A percentile compares a stretch with the other conserved stretches of the same genome.
Conservation (phyloP, 2,329 filamentous ascomycete genomes). For the Rhexocercosporidium sp. region DNA sequence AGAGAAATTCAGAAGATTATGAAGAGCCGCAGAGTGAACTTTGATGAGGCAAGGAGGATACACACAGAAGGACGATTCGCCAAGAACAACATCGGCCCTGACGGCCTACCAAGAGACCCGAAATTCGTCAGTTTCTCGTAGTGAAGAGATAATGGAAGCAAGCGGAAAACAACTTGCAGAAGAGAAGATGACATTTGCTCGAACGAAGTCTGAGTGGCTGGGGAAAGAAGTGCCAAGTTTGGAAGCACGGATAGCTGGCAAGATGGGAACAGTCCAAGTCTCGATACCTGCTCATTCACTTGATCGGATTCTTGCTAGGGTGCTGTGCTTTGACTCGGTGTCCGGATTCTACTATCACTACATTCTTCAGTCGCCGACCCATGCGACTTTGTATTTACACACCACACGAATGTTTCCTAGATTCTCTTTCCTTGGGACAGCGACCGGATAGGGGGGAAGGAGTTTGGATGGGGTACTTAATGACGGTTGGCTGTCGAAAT, state of each 20-base stretch:
- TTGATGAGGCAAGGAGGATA: slow-evolving; percentile 87
- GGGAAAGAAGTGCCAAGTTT: not conserved
- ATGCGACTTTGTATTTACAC: not conserved
- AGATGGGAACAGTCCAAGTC: not conserved
- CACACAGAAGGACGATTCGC: slow-evolving; percentile 87
- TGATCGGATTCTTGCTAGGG: slow-evolving; percentile 3
- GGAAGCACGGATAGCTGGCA: not conserved
- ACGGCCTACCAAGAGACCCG: slow-evolving; percentile 86
- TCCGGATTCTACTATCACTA: not conserved
- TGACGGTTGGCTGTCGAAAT: slow-evolving; percentile 4
- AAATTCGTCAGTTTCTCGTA: slow-evolving; percentile 87
- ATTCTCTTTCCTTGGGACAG: slow-evolving; percentile 5
- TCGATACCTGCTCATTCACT: slow-evolving; percentile 15
- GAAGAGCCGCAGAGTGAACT: slow-evolving; percentile 80
- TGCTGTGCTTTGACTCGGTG: not conserved
- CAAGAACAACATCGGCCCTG: slow-evolving; percentile 85
- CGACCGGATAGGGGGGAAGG: slow-evolving; percentile 10
- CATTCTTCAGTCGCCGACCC: not conserved
- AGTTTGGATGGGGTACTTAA: not conserved
- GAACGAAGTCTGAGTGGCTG: not conserved
- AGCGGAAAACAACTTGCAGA: not conserved
- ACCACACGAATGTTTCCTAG: slow-evolving; percentile 11
- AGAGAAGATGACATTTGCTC: not conserved
- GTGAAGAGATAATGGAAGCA: not conserved
- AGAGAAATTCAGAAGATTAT: slow-evolving; percentile 86